These are phyloP conservation scores for Cicer judaicum DNA, from an alignment of 306 rosid species.

Conservation along the genomic window DNA sequence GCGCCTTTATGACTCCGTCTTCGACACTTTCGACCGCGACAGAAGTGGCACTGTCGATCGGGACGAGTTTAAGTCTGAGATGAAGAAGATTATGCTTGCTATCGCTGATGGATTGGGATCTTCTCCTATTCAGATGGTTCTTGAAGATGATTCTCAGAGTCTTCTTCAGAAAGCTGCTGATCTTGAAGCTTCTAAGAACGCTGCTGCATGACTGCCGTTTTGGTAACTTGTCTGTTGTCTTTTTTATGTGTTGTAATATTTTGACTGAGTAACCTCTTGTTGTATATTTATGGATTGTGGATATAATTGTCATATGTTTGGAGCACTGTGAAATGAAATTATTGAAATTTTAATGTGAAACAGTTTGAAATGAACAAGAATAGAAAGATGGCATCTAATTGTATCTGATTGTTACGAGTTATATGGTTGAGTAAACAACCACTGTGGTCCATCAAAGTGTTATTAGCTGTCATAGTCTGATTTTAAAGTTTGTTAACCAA, in stretches of 20 bases:
- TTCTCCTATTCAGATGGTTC: conserved; percentile 81
- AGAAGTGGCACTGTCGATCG: conserved; percentile 67
- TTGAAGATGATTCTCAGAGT: conserved; percentile 58
- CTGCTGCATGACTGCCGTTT: background rate
- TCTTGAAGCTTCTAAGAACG: conserved; percentile 76
- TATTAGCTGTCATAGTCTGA: no score
- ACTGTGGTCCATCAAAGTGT: no score
- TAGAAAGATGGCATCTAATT: no score
- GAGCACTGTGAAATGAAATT: no score
- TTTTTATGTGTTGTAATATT: background rate
- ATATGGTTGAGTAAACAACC: no score
- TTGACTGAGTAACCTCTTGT: no score
- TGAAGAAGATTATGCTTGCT: conserved; percentile 83
- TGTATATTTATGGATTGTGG: no score
- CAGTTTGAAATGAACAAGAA: no score
- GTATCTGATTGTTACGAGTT: no score
- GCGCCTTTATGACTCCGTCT: conserved; percentile 73
- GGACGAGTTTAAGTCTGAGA: conserved; percentile 69
- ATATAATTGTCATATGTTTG: no score
- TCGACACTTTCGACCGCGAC: conserved; percentile 74
- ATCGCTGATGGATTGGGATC: conserved; percentile 89
- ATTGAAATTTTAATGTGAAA: no score
- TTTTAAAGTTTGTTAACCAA: no score
- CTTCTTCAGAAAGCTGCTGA: conserved; percentile 82
- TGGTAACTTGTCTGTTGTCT: background rate